Base-by-base conservation (phyloP, 148 eudicot genomes). In the Polygonum aviculare region DNA sequence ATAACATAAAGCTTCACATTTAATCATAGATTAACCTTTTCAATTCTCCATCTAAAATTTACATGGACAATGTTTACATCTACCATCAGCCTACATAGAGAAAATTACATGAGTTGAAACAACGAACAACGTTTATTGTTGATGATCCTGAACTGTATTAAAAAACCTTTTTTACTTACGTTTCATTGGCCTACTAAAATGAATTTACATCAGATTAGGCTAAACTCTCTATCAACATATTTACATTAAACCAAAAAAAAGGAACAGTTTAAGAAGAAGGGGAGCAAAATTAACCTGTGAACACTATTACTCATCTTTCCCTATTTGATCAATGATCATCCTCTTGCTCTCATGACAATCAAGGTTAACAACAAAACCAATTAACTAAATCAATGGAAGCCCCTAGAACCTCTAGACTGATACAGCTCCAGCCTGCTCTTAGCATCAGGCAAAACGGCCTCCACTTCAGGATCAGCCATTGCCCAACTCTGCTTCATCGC, bases 371-470 rank as follows among this genome's bases (percentile, higher is more conserved):
- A 9, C 36, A 4, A 19, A 10, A 31, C 31, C 12, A 26, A 31
- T 10, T 10, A 3, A 63, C 35, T 4, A 14, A 67, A 67, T 77
- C 62, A 82, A 26, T 72, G 69, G 69, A 79, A 86, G 4, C 88
- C 87, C 81, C 85, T 87, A 31, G 92, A 82, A 1, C 85, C 89
- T 82, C 98, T 88, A 0, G 93, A 88, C 69, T 93, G 96, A 78
- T 89, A 93, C 67, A 93, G 84, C 50, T 89, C 93, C 69, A 93
- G 79, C 76, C 90, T 83, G 39, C 79, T 75, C 77, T 88, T 89
- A 2, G 90, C 88, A 72, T 93, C 98, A 0, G 80, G 77, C 16
- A 88, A 33, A 16, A 90, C 78, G 0, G 77, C 77, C 26, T 86
- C 90, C 7, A 89, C 74, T 2, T 71, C 69, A 9, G 83, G 74